A percentile compares a stretch with the other conserved stretches of the same genome.
phyloP scores from a whole-genome alignment of 2,329 filamentous ascomycete genomes.

The Polychaeton citri region DNA sequence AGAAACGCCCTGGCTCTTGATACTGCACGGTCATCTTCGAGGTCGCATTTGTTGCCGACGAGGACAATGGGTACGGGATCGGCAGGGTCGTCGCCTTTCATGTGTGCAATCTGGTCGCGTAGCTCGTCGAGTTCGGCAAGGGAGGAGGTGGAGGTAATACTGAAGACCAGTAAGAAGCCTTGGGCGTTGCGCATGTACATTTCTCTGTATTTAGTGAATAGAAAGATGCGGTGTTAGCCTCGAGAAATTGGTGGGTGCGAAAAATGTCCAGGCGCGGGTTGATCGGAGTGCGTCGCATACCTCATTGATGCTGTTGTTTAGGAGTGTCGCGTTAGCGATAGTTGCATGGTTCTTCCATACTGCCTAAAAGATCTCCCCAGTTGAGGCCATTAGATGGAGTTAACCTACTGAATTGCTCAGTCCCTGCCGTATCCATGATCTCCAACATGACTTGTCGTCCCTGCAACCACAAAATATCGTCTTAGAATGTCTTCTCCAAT shows the following conservation, averaged over 20 bases:
- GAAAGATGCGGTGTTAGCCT: neutral
- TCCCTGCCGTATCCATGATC: constrained; percentile 84
- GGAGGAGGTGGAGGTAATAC: constrained; percentile 76
- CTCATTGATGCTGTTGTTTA: constrained; percentile 11
- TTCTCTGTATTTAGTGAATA: constrained; percentile 51
- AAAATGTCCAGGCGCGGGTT: too few relatives aligned
- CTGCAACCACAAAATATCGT: constrained; percentile 40
- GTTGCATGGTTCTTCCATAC: too few relatives aligned
- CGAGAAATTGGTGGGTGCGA: too few relatives aligned
- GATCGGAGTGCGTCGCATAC: constrained; percentile 3
- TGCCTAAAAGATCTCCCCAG: too few relatives aligned
- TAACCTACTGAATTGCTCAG: constrained; percentile 76
- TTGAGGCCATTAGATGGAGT: too few relatives aligned
- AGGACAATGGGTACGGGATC: constrained; percentile 69
- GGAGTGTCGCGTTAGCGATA: too few relatives aligned
- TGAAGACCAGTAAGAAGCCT: constrained; percentile 84
- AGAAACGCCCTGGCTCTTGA: constrained; percentile 67
- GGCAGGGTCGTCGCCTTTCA: constrained; percentile 63
- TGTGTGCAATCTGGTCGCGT: constrained; percentile 78
- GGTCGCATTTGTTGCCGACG: constrained; percentile 81
- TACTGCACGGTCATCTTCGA: constrained; percentile 73
- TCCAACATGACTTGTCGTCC: constrained; percentile 79
- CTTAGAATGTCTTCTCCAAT: neutral
- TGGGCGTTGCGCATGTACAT: constrained; percentile 90
- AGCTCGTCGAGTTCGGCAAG: constrained; percentile 68